These are phyloP conservation scores for Pascua guehoae DNA, from an alignment of 1,284 basidiomycete genomes.

Conservation along the genomic window DNA sequence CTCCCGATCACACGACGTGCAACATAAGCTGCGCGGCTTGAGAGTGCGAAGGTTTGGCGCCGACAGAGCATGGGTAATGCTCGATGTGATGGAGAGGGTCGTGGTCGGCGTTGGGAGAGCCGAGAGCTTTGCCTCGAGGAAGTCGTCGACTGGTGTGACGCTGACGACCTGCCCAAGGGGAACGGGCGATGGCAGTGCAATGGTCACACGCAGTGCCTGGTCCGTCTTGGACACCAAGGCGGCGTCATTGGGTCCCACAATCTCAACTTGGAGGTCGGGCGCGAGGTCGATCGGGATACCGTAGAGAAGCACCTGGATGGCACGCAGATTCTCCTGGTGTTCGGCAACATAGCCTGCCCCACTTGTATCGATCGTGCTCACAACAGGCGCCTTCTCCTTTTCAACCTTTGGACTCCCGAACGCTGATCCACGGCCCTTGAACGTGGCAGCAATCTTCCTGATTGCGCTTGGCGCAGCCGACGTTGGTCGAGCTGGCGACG, in stretches of 20 bases:
- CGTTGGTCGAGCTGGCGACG: neutral
- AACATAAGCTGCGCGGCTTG: constrained; percentile 34
- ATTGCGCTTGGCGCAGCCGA: neutral
- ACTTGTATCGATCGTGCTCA: too few relatives aligned
- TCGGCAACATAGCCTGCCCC: constrained; percentile 64
- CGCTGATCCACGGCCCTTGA: neutral
- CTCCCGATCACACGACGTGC: constrained; percentile 60
- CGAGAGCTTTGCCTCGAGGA: constrained; percentile 64
- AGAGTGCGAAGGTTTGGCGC: constrained; percentile 32
- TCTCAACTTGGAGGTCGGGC: constrained; percentile 28
- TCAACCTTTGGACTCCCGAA: too few relatives aligned
- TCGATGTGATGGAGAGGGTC: constrained; percentile 37
- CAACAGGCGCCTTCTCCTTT: too few relatives aligned
- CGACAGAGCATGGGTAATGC: constrained; percentile 35
- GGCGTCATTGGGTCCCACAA: constrained; percentile 54
- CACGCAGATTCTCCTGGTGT: constrained; percentile 73
- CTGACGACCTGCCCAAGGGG: constrained; percentile 60
- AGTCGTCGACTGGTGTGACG: constrained; percentile 55
- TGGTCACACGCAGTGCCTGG: constrained; percentile 56
- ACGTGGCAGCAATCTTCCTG: constrained; percentile 1
- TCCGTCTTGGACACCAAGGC: constrained; percentile 62
- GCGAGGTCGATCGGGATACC: constrained; percentile 24
- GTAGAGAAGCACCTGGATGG: constrained; percentile 63
- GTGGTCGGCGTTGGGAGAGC: constrained; percentile 38
- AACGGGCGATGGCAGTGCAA: constrained; percentile 65